Conservation (phyloP, 2,329 filamentous ascomycete genomes). For the Fusarium cyanostomum region DNA sequence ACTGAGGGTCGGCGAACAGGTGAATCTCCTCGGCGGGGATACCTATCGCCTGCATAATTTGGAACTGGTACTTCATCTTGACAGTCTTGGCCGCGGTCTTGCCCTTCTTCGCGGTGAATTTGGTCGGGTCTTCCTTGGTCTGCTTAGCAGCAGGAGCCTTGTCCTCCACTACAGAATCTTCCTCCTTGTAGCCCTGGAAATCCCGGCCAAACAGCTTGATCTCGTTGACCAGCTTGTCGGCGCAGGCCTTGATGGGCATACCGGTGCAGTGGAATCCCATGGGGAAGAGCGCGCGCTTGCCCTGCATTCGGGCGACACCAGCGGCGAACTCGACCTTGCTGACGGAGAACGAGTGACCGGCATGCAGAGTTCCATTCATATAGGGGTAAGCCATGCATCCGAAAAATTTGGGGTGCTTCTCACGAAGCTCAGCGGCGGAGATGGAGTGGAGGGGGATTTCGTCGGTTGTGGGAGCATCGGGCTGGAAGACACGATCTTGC, state of each 20-base stretch:
- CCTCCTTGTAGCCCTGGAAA: constrained; percentile 80
- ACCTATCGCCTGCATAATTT: constrained; percentile 92
- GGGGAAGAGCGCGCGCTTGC: constrained; percentile 86
- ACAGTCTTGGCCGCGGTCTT: constrained; percentile 91
- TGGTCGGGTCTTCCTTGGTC: constrained; percentile 83
- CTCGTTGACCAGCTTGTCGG: constrained; percentile 93
- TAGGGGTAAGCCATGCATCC: constrained; percentile 68
- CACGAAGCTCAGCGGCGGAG: constrained; percentile 76
- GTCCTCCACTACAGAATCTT: constrained; percentile 62
- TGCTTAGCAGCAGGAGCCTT: constrained; percentile 68
- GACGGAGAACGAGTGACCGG: constrained; percentile 90
- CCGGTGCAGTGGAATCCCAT: constrained; percentile 93
- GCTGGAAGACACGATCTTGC: constrained; percentile 74
- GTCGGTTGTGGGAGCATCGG: constrained; percentile 80
- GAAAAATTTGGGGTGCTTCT: constrained; percentile 90
- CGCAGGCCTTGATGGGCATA: constrained; percentile 97
- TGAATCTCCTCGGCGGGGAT: constrained; percentile 90
- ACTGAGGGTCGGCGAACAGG: constrained; percentile 86
- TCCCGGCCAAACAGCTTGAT: constrained; percentile 87
- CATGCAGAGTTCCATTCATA: constrained; percentile 90
- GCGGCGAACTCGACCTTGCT: constrained; percentile 93
- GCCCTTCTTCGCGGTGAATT: constrained; percentile 92
- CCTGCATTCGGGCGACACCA: constrained; percentile 89
- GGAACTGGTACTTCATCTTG: constrained; percentile 95
- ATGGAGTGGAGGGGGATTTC: constrained; percentile 82